A percentile compares a stretch with the other conserved stretches of the same genome.
Evolutionary conservation across 2,329 filamentous ascomycete genomes (phyloP).

Genomic region (Sclerotinia spermophila): DNA sequence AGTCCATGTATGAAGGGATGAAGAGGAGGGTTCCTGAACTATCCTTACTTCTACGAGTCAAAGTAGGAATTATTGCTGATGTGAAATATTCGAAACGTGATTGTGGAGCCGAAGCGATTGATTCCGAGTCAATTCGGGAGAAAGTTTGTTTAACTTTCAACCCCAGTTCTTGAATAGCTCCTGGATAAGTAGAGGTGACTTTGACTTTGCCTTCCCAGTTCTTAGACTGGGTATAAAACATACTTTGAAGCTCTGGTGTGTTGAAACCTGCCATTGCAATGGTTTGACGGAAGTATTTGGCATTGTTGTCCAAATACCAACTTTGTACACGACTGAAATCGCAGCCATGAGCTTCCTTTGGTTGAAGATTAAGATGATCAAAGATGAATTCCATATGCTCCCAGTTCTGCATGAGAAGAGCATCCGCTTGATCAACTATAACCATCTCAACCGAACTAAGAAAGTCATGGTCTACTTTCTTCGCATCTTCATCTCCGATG

Average conservation of each 20-base stretch:
- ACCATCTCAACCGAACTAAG: conserved; percentile 90
- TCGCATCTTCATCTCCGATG: conserved; percentile 69
- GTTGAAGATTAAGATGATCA: conserved; percentile 84
- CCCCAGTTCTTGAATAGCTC: conserved; percentile 69
- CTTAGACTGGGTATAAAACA: conserved; percentile 71
- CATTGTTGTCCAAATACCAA: conserved; percentile 91
- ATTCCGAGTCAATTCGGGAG: conserved; percentile 72
- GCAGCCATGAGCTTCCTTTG: conserved; percentile 83
- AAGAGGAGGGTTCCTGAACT: conserved; percentile 76
- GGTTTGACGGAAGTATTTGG: conserved; percentile 78
- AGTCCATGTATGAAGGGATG: conserved; percentile 91
- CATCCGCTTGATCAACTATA: conserved; percentile 87
- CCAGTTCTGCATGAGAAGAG: conserved; percentile 97
- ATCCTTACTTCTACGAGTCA: conserved; percentile 65
- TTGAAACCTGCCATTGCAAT: conserved; percentile 78
- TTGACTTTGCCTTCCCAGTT: conserved; percentile 81
- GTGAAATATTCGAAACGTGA: conserved; percentile 89
- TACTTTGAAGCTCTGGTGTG: conserved; percentile 79
- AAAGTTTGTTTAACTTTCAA: conserved; percentile 82
- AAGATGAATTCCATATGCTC: conserved; percentile 92
- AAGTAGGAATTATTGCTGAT: conserved; percentile 70
- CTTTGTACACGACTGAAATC: conserved; percentile 86
- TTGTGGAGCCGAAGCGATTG: conserved; percentile 75
- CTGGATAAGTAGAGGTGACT: conserved; percentile 62
- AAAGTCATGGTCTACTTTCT: conserved; percentile 79